Conservation (phyloP, 2,329 filamentous ascomycete genomes). For the Penicillium decumbens region DNA sequence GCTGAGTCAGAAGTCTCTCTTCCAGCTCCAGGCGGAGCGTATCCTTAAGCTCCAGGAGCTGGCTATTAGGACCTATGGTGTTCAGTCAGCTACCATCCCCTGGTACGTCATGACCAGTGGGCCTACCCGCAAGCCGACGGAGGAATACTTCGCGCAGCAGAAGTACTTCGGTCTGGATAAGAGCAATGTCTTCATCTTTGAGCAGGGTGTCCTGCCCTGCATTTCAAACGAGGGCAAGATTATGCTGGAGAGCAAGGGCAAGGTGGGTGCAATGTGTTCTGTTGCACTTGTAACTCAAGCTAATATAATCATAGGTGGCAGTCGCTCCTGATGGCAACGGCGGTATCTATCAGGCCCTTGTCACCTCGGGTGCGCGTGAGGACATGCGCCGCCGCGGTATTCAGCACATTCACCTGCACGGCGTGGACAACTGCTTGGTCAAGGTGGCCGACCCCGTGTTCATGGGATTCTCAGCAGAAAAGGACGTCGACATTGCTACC, state of each 20-base stretch:
- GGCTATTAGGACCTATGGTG: slow-evolving; percentile 65
- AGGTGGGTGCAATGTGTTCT: slow-evolving; percentile 45
- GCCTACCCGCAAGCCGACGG: slow-evolving; percentile 85
- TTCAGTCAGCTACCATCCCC: slow-evolving; percentile 64
- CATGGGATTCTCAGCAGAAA: slow-evolving; percentile 83
- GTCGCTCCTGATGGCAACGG: slow-evolving; percentile 97
- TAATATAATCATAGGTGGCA: slow-evolving; percentile 56
- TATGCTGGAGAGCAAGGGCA: slow-evolving; percentile 81
- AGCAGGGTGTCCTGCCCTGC: slow-evolving; percentile 94
- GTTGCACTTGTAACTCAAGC: background rate
- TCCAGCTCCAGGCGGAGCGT: slow-evolving; percentile 95
- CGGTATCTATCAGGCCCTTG: slow-evolving; percentile 87
- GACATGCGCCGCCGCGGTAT: slow-evolving; percentile 88
- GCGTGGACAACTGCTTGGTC: slow-evolving; percentile 98
- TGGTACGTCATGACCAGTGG: slow-evolving; percentile 99
- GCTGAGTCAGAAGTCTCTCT: slow-evolving; percentile 86
- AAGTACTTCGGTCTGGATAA: slow-evolving; percentile 83
- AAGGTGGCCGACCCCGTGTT: slow-evolving; percentile 96
- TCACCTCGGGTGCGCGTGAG: slow-evolving; percentile 71
- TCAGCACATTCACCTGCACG: slow-evolving; percentile 94
- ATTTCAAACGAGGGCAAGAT: slow-evolving; percentile 98
- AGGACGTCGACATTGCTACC: slow-evolving; percentile 90
- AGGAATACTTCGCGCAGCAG: slow-evolving; percentile 85
- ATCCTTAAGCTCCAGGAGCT: slow-evolving; percentile 81
- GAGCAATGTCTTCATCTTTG: slow-evolving; percentile 86